Conservation (phyloP, 2,329 filamentous ascomycete species). For the Allantophomopsis lycopodina region DNA sequence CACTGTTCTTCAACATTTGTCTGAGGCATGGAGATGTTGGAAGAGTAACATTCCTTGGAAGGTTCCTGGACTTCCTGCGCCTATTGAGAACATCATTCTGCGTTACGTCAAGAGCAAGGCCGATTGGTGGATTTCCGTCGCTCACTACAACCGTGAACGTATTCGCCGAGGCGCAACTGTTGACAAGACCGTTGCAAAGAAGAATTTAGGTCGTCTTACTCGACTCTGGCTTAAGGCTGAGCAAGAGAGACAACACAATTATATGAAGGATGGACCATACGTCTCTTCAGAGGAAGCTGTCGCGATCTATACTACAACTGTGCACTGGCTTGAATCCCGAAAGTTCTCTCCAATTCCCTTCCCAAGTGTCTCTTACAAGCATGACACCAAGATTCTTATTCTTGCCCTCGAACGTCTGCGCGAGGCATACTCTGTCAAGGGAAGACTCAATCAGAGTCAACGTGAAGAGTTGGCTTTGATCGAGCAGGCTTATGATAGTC, state of each 20-base stretch:
- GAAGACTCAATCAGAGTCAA: slow-evolving; percentile 90
- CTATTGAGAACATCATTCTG: slow-evolving; percentile 97
- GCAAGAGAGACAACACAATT: slow-evolving; percentile 97
- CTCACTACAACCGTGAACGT: slow-evolving; percentile 96
- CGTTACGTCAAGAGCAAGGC: slow-evolving; percentile 98
- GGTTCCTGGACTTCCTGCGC: slow-evolving; percentile 87
- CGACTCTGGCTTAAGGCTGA: slow-evolving; percentile 96
- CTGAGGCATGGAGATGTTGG: slow-evolving; percentile 98
- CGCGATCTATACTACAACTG: slow-evolving; percentile 96
- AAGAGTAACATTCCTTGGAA: slow-evolving; percentile 99
- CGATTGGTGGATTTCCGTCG: slow-evolving; percentile 99
- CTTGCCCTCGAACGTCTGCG: slow-evolving; percentile 83
- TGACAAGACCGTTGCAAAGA: slow-evolving; percentile 98
- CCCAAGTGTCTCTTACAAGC: slow-evolving; percentile 97
- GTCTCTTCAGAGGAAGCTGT: slow-evolving; percentile 97
- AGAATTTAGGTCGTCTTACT: slow-evolving; percentile 90
- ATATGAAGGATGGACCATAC: slow-evolving; percentile 98
- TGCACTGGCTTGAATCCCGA: slow-evolving; percentile 95
- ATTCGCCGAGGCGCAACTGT: slow-evolving; percentile 94
- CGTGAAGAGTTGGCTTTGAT: slow-evolving; percentile 93
- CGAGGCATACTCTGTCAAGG: slow-evolving; percentile 96
- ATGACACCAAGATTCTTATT: slow-evolving; percentile 97
- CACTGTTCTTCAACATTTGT: slow-evolving; percentile 90
- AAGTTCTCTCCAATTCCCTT: slow-evolving; percentile 99
- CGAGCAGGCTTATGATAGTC: slow-evolving; percentile 96